Evolutionary conservation across 306 rosid genomes (phyloP).

Genomic region (Arachis stenosperma): DNA sequence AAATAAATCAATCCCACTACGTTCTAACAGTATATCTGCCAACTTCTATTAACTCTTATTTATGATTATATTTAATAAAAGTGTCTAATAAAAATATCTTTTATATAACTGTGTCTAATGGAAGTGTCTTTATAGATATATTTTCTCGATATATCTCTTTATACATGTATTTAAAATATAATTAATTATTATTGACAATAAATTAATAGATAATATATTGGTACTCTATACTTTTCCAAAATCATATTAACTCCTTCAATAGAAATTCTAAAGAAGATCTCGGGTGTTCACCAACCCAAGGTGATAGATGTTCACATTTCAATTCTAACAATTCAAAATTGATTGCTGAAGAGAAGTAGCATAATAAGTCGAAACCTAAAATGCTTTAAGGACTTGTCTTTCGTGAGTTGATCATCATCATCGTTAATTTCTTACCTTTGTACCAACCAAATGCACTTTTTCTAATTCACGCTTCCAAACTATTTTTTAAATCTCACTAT

Average conservation of each 20-base stretch:
- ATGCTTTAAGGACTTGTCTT: constrained; percentile 12
- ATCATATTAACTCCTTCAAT: background rate
- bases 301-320: background rate
- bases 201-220: too few relatives aligned
- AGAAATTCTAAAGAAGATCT: background rate
- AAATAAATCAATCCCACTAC: too few relatives aligned
- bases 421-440: constrained; percentile 13
- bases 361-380: constrained; percentile 8
- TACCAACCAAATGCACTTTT: constrained; percentile 36
- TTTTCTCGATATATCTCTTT: too few relatives aligned
- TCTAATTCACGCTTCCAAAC: background rate
- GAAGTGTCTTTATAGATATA: too few relatives aligned
- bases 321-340: constrained; percentile 10
- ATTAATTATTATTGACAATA: too few relatives aligned
- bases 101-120: too few relatives aligned
- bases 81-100: too few relatives aligned
- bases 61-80: too few relatives aligned
- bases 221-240: background rate
- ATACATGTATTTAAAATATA: too few relatives aligned
- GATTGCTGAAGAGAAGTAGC: constrained; percentile 10
- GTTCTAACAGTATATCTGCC: too few relatives aligned
- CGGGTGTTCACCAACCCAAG: constrained; percentile 15
- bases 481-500: background rate
- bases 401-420: background rate
- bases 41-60: too few relatives aligned